Evolutionary conservation across 2,329 filamentous ascomycete species (phyloP).

Genomic region (Eutypa lata): DNA sequence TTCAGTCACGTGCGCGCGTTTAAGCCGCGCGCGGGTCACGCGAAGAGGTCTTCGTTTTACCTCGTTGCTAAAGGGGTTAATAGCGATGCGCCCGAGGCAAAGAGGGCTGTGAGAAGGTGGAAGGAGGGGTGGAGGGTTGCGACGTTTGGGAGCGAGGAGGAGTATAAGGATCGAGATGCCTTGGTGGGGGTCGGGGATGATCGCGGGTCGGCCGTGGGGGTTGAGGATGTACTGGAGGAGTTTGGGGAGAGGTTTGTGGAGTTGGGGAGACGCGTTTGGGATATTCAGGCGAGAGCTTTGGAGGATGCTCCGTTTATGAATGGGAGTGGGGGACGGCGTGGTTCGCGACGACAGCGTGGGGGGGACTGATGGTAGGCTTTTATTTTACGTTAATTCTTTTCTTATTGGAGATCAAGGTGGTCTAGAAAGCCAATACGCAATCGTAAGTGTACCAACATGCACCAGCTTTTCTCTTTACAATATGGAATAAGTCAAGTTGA

Average conservation of each 20-base stretch:
- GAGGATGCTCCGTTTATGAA: constrained; percentile 23
- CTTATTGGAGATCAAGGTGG: no score
- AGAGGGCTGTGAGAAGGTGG: constrained; percentile 35
- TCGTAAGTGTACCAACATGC: no score
- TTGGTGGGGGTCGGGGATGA: no score
- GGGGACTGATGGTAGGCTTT: not conserved
- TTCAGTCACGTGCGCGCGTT: constrained; percentile 41
- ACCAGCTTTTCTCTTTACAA: no score
- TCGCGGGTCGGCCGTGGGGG: constrained; percentile 3
- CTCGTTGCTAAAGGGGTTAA: constrained; percentile 44
- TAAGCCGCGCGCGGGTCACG: constrained; percentile 41
- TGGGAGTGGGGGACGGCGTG: not conserved
- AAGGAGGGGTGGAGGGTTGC: constrained; percentile 35
- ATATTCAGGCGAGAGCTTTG: constrained; percentile 31
- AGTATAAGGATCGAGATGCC: constrained; percentile 10
- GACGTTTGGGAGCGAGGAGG: constrained; percentile 34
- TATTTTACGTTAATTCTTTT: no score
- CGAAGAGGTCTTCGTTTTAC: constrained; percentile 49
- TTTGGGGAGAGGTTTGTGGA: constrained; percentile 33
- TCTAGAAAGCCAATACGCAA: no score
- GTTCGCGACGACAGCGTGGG: not conserved
- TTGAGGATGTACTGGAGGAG: constrained; percentile 27
- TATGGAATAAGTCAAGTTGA: no score
- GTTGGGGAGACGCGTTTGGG: constrained; percentile 32
- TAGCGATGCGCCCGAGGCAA: constrained; percentile 27